Percentiles rank a stretch among this genome's conserved stretches.
Evolutionary conservation across 73 alveolate genomes (phyloP).

Genomic region (Paramecium bursaria): DNA sequence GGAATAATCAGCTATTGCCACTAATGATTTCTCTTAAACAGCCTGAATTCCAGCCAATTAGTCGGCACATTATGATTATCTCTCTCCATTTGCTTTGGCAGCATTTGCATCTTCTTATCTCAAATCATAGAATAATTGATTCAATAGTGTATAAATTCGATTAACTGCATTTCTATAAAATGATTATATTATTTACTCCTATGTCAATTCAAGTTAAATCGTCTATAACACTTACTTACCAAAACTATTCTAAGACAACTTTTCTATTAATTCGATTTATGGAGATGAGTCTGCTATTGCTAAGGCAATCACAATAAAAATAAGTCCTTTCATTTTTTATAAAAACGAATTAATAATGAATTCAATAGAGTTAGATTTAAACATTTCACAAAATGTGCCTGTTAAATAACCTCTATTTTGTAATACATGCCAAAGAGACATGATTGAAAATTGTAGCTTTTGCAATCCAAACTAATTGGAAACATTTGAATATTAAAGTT

Average conservation of each 20-base stretch:
- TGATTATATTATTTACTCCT: neutral
- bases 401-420: slow-evolving; percentile 4
- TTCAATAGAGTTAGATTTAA: too few relatives aligned
- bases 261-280: neutral
- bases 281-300: neutral
- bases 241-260: neutral
- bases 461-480: neutral
- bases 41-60: neutral
- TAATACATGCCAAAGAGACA: neutral
- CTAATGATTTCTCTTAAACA: neutral
- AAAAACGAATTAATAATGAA: neutral
- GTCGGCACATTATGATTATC: slow-evolving; percentile 21
- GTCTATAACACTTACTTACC: slow-evolving; percentile 2
- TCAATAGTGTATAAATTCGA: slow-evolving; percentile 8
- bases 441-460: neutral
- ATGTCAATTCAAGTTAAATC: slow-evolving; percentile 1
- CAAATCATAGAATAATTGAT: slow-evolving; percentile 26
- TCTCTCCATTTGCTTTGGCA: slow-evolving; percentile 11
- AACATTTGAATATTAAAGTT: neutral
- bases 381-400: neutral
- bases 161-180: slow-evolving; percentile 24
- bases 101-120: slow-evolving; percentile 45
- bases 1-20: neutral
- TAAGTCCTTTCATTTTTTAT: neutral
- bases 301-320: neutral